These are phyloP conservation scores for Eutrema salsugineum DNA, from an alignment of 441 rosid genomes.

Conservation along the genomic window DNA sequence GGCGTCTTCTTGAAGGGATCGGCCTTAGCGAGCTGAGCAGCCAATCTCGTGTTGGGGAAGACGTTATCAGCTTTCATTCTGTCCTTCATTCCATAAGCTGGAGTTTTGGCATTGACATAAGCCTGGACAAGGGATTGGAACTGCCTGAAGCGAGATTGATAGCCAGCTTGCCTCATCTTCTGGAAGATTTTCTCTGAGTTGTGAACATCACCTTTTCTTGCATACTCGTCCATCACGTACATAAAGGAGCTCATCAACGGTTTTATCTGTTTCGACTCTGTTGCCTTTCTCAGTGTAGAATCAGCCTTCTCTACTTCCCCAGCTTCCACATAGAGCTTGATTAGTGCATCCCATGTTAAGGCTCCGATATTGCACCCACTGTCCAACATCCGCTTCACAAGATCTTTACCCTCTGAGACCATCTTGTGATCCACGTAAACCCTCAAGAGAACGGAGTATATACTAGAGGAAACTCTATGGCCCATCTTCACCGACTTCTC, in stretches of 20 bases:
- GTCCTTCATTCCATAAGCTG: slow-evolving; percentile 77
- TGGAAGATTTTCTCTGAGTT: slow-evolving; percentile 64
- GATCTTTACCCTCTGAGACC: slow-evolving; percentile 61
- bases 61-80: slow-evolving; percentile 79
- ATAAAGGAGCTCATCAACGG: slow-evolving; percentile 58
- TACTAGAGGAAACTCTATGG: slow-evolving; percentile 39
- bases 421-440: slow-evolving; percentile 69
- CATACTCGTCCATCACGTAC: slow-evolving; percentile 59
- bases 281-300: slow-evolving; percentile 52
- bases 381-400: slow-evolving; percentile 59
- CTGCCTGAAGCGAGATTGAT: slow-evolving; percentile 43
- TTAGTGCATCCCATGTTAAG: slow-evolving; percentile 66
- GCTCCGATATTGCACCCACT: slow-evolving; percentile 60
- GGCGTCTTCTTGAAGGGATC: slow-evolving; percentile 73
- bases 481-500: slow-evolving; percentile 34
- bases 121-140: slow-evolving; percentile 49
- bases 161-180: slow-evolving; percentile 71
- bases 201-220: slow-evolving; percentile 69
- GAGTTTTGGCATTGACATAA: slow-evolving; percentile 58
- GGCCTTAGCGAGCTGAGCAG: slow-evolving; percentile 43
- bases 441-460: slow-evolving; percentile 48
- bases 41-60: slow-evolving; percentile 51
- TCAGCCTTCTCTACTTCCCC: slow-evolving; percentile 82
- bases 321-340: slow-evolving; percentile 64
- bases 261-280: slow-evolving; percentile 37